A percentile compares a stretch with the other conserved stretches of the same genome.
phyloP scores from a whole-genome alignment of 73 alveolate genomes.

The Strombidium stylifer region DNA sequence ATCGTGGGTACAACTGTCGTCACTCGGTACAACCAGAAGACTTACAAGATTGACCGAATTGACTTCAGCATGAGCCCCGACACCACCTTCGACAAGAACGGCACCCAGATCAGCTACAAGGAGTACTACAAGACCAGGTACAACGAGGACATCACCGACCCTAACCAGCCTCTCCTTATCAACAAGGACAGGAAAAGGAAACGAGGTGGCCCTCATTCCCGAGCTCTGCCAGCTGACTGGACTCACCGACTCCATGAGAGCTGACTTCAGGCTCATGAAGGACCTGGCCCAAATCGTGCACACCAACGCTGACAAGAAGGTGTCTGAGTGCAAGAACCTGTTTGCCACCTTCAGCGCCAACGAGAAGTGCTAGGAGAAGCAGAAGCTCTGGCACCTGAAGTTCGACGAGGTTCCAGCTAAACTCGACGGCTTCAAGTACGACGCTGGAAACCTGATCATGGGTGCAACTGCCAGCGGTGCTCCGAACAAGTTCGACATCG shows the following conservation, averaged over 20 bases:
- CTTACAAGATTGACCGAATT: constrained; percentile 71
- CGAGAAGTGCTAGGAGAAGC: constrained; percentile 47
- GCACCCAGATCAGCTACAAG: constrained; percentile 63
- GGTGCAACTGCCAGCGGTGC: constrained; percentile 41
- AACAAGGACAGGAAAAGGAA: constrained; percentile 54
- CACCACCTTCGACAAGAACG: constrained; percentile 65
- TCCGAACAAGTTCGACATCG: constrained; percentile 33
- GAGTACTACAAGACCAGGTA: constrained; percentile 80
- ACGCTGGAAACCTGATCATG: constrained; percentile 55
- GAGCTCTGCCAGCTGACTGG: constrained; percentile 92
- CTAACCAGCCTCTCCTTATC: constrained; percentile 45
- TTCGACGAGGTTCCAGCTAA: constrained; percentile 34
- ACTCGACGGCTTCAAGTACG: constrained; percentile 31
- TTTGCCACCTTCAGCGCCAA: constrained; percentile 66
- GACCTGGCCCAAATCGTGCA: constrained; percentile 84
- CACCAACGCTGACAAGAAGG: constrained; percentile 80
- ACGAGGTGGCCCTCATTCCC: constrained; percentile 77
- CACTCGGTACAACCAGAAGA: constrained; percentile 49
- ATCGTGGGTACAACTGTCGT: constrained; percentile 36
- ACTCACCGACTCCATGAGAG: constrained; percentile 84
- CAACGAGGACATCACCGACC: constrained; percentile 65
- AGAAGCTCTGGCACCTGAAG: constrained; percentile 39
- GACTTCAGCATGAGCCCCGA: constrained; percentile 74
- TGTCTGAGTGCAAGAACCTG: constrained; percentile 82
- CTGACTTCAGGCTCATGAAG: constrained; percentile 78